Base-by-base conservation (phyloP, 2,329 filamentous ascomycete species). In the Claviceps sp. region DNA sequence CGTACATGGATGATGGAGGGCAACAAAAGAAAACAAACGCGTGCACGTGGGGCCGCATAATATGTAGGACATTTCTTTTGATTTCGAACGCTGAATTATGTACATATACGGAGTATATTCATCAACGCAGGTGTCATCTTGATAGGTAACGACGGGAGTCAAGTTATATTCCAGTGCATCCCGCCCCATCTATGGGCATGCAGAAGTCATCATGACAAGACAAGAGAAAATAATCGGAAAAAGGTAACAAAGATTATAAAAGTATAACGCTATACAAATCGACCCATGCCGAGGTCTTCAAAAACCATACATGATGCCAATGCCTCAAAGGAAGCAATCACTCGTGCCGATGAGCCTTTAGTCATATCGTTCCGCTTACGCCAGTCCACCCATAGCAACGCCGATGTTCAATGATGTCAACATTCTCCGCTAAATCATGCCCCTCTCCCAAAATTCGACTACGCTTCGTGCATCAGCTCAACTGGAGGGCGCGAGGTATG, bases 401-500 rank as follows among this genome's bases (percentile, higher is more conserved):
- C 41, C 48, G 4, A 14, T 44, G 41, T 13, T 50, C 2, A 14
- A 20, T 42, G 5, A 18, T 45, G 30, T 5, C 11, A 45, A 45
- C 42, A 16, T 20, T 36, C 26, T 47, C 13, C 22, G 22, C 22
- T 26, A 16, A 16, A 16, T 34, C 1, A 24, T 38, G 18, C 13
- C 34, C 26, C 34, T 26, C 7, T 26, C 14, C 26, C 5, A 16
- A 20, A 47, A 20, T 2, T 34, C 24, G 49, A 50, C 57, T 58
- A 67, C 44, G 61, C 62, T 56, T 72, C 62, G 49, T 72, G 64
- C 76, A 85, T 84, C 57, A 85, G 68, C 70, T 85, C 82, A 7
- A 85, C 72, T 0, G 82, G 82, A 22, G 82, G 82, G 48, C 81
- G 71, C 2, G 76, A 58, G 2, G 82, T 85, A 59, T 84, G 78